phyloP scores from a whole-genome alignment of 129 eudicot species.

The Pseudognaphalium luteoalbum region DNA sequence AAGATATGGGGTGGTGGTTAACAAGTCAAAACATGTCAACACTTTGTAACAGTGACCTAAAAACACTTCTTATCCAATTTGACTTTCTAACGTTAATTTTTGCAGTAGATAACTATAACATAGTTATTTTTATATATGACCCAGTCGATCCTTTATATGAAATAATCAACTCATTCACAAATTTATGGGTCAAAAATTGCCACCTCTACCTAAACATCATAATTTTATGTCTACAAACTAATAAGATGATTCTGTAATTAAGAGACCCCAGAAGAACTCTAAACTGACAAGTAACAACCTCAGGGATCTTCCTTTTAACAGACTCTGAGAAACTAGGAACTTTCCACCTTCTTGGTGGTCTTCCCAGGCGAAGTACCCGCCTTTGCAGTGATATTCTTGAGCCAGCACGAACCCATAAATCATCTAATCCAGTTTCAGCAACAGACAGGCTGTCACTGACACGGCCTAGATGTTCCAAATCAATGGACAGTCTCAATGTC shows the following conservation, averaged over 20 bases:
- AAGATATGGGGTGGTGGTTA: not conserved
- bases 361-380: constrained; percentile 83
- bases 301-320: constrained; percentile 74
- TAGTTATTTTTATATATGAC: not conserved
- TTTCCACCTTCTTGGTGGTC: constrained; percentile 96
- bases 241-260: not conserved
- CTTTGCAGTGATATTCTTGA: constrained; percentile 79
- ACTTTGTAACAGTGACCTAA: not conserved
- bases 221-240: constrained; percentile 12
- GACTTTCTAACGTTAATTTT: not conserved
- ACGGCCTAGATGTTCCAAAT: constrained; percentile 80
- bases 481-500: constrained; percentile 84
- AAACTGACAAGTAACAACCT: constrained; percentile 31
- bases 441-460: constrained; percentile 72
- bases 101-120: not conserved
- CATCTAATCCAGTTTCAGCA: constrained; percentile 77
- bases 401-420: constrained; percentile 96
- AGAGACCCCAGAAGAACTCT: not conserved
- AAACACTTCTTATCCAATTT: not conserved
- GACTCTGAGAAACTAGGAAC: constrained; percentile 68
- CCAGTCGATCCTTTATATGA: not conserved
- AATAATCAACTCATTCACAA: not conserved
- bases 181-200: not conserved
- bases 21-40: not conserved
- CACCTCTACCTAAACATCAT: not conserved